These are phyloP conservation scores for Aureobasidium sp. DNA, from an alignment of 2,329 filamentous ascomycete species.

Conservation along the genomic window DNA sequence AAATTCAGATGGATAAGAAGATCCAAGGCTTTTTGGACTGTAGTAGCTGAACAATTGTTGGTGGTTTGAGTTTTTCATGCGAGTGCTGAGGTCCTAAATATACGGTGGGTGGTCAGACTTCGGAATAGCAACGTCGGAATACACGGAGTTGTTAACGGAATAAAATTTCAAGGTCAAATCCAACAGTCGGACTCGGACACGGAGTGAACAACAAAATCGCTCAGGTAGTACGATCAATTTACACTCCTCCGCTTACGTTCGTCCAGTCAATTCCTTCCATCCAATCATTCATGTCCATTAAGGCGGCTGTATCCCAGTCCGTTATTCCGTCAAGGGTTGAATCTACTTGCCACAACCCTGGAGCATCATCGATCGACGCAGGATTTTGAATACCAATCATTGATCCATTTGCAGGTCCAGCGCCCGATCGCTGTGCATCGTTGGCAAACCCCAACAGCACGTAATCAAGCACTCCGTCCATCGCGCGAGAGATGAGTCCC, in stretches of 20 bases:
- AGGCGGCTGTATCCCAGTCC: neutral
- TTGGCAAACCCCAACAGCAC: neutral
- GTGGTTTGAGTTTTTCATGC: too few relatives aligned
- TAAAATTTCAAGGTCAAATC: neutral
- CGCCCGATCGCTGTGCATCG: neutral
- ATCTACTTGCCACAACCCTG: neutral
- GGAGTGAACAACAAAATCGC: neutral
- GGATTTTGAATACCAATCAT: neutral
- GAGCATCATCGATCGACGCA: neutral
- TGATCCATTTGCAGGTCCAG: neutral
- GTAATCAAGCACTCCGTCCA: slow-evolving; percentile 21
- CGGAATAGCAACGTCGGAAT: neutral
- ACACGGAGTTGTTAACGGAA: neutral
- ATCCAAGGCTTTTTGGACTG: too few relatives aligned
- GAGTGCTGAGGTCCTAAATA: neutral
- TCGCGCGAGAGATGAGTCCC: slow-evolving; percentile 16
- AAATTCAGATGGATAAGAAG: neutral
- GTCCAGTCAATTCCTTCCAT: neutral
- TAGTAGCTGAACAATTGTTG: neutral
- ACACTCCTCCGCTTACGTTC: neutral
- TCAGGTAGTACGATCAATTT: neutral
- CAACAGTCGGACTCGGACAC: neutral
- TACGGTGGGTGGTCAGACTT: neutral
- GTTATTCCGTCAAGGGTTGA: neutral
- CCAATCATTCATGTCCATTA: neutral